Evolutionary conservation across 352 stramenopile species (phyloP).

Genomic region (Phytophthora sansomeana): DNA sequence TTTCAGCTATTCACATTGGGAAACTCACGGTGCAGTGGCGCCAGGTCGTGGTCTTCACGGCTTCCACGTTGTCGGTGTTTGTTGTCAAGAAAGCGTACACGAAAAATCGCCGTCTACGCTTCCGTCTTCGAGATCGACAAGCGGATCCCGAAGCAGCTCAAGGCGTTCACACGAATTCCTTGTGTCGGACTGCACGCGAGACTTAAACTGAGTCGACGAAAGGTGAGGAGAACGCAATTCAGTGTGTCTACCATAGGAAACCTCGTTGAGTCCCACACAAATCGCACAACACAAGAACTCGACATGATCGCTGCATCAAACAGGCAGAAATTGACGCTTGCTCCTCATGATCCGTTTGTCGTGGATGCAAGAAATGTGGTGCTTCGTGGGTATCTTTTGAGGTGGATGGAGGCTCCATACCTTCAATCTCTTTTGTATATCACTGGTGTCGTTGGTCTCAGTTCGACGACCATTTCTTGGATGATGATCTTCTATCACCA

Average conservation of each 20-base stretch:
- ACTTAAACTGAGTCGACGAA: constrained; percentile 8
- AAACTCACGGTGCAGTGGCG: constrained; percentile 16
- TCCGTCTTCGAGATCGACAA: constrained; percentile 19
- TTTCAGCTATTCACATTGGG: background rate
- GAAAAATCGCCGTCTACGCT: constrained; percentile 8
- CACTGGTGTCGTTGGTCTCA: constrained; percentile 15
- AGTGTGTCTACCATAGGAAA: background rate
- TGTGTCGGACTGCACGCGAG: constrained; percentile 24
- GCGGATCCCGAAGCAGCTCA: background rate
- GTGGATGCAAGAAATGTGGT: constrained; percentile 20
- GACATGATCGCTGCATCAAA: background rate
- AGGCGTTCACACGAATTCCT: constrained; percentile 14
- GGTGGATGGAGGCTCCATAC: constrained; percentile 5
- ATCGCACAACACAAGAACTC: background rate
- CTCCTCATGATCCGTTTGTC: constrained; percentile 15
- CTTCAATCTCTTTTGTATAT: constrained; percentile 5
- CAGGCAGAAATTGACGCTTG: constrained; percentile 9
- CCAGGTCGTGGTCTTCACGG: constrained; percentile 24
- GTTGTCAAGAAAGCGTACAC: constrained; percentile 26
- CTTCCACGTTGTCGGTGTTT: constrained; percentile 22
- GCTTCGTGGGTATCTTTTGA: constrained; percentile 1
- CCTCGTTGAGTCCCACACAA: background rate
- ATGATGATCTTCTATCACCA: constrained; percentile 15
- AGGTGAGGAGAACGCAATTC: constrained; percentile 4
- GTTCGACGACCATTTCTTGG: constrained; percentile 9